phyloP scores from a whole-genome alignment of 225 moss, liverwort and hornwort genomes.

The Ulota crispa region DNA sequence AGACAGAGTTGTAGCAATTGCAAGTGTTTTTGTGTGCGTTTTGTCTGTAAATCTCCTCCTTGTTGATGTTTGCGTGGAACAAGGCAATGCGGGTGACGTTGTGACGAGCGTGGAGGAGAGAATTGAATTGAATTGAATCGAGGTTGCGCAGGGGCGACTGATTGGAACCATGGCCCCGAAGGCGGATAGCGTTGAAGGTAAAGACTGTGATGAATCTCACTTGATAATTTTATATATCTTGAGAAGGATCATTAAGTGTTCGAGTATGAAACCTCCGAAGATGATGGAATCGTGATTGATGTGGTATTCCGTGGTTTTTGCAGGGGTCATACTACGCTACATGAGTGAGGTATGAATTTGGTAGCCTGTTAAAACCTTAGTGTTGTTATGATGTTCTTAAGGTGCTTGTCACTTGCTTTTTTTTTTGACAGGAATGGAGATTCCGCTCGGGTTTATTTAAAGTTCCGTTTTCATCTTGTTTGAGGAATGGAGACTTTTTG shows the following conservation, averaged over 20 bases:
- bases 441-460: not conserved
- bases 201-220: slow-evolving; percentile 11
- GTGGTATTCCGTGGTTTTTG: slow-evolving; percentile 18
- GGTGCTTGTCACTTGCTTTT: not conserved
- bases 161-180: slow-evolving; percentile 44
- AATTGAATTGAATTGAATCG: slow-evolving; percentile 6
- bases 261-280: not conserved
- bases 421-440: not conserved
- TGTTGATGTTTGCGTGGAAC: not conserved
- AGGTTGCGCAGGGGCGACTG: not conserved
- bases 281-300: slow-evolving; percentile 7
- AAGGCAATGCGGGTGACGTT: not conserved
- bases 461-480: not conserved
- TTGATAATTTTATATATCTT: not conserved
- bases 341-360: slow-evolving; percentile 67
- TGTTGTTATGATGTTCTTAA: not conserved
- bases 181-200: slow-evolving; percentile 62
- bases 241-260: not conserved
- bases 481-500: too few relatives aligned
- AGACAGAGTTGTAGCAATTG: not conserved
- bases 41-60: not conserved
- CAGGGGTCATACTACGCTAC: slow-evolving; percentile 75
- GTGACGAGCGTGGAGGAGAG: not conserved
- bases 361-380: not conserved
- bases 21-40: not conserved